A percentile compares a stretch with the other conserved stretches of the same genome.
These are phyloP conservation scores for Yarrowia yakushimensis DNA, from an alignment of 805 yeast genomes.

Conservation along the genomic window DNA sequence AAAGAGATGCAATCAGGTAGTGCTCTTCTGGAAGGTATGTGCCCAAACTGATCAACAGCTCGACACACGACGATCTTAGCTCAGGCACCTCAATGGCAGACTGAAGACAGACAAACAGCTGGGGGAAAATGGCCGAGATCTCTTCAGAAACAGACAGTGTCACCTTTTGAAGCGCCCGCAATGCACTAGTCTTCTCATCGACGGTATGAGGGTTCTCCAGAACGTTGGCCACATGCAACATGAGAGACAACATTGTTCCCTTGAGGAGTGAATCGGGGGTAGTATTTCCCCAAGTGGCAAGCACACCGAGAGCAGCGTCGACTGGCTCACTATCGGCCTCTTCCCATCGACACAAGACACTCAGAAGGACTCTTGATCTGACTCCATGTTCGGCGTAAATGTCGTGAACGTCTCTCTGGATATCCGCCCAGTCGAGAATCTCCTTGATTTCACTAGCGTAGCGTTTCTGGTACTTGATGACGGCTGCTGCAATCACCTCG, in stretches of 20 bases:
- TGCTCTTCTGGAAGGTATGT: constrained; percentile 3
- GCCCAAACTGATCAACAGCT: background rate
- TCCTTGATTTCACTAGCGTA: background rate
- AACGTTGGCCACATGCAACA: constrained; percentile 7
- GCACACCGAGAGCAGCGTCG: background rate
- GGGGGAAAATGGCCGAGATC: constrained; percentile 13
- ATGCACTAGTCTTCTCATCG: constrained; percentile 1
- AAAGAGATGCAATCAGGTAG: constrained; percentile 7
- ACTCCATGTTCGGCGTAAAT: constrained; percentile 1
- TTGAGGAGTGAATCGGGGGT: background rate
- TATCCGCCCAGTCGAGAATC: background rate
- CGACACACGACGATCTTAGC: background rate
- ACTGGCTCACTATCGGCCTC: constrained; percentile 7
- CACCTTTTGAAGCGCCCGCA: constrained; percentile 2
- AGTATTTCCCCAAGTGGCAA: background rate
- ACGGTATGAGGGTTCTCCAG: constrained; percentile 10
- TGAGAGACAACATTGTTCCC: background rate
- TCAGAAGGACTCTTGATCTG: background rate
- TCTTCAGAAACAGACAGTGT: background rate
- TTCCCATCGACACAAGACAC: constrained; percentile 2
- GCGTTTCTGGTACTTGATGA: background rate
- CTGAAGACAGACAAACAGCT: constrained; percentile 9
- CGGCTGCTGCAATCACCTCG: constrained; percentile 12
- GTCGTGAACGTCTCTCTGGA: background rate
- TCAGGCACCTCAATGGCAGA: background rate